phyloP scores from a whole-genome alignment of 2,329 filamentous ascomycete genomes.

The Cryphonectria carpinicola region DNA sequence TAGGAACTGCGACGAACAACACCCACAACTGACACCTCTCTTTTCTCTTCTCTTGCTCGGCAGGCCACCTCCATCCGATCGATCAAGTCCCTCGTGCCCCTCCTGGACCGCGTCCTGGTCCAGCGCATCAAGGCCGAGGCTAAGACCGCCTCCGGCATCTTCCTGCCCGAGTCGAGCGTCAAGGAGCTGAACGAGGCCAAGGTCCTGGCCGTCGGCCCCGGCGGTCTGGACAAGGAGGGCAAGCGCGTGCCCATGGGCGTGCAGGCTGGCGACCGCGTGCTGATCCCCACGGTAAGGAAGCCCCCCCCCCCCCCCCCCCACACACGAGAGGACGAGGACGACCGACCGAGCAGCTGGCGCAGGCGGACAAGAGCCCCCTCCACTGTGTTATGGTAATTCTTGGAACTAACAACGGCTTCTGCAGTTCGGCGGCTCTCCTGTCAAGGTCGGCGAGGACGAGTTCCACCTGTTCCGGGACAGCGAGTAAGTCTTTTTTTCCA shows the following conservation, averaged over 20 bases:
- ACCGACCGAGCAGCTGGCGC: background rate
- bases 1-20: background rate
- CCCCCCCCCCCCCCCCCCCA: no score
- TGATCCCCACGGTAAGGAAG: conserved; percentile 85
- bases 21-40: background rate
- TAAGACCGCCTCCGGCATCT: conserved; percentile 96
- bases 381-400: conserved; percentile 24
- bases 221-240: conserved; percentile 83
- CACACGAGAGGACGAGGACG: background rate
- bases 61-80: conserved; percentile 82
- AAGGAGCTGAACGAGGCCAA: conserved; percentile 99
- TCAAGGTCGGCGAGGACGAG: conserved; percentile 98
- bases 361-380: background rate
- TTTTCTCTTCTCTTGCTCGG: background rate
- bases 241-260: conserved; percentile 87
- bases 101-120: conserved; percentile 95
- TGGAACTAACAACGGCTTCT: conserved; percentile 34
- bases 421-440: conserved; percentile 88
- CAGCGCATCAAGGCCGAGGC: conserved; percentile 97
- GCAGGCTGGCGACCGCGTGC: conserved; percentile 80
- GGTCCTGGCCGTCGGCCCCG: conserved; percentile 93
- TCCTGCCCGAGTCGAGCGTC: conserved; percentile 93
- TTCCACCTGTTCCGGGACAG: conserved; percentile 95
- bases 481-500: conserved; percentile 73
- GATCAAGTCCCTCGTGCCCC: conserved; percentile 91